Conservation (phyloP, 163 green algal genomes). For the Chlamydomonas reinhardtii region DNA sequence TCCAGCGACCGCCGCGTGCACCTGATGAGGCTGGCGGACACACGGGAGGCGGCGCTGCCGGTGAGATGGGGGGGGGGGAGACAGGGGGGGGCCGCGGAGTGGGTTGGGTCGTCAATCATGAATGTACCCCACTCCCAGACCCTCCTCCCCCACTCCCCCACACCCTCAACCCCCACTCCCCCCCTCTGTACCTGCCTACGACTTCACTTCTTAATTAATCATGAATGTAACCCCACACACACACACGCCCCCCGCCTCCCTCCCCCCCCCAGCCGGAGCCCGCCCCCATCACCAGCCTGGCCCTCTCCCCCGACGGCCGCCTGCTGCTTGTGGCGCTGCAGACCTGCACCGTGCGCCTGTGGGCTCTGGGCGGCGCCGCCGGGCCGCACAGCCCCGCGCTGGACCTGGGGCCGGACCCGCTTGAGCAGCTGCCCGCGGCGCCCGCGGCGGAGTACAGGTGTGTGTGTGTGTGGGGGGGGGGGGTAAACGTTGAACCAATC, state of each 20-base stretch:
- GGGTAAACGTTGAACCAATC: too few species aligned
- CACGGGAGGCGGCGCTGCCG: slow-evolving; percentile 51
- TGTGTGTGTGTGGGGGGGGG: too few species aligned
- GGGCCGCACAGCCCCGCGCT: slow-evolving; percentile 12
- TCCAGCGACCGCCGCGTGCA: slow-evolving; percentile 59
- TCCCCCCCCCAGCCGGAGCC: slow-evolving; percentile 46
- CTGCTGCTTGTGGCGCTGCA: slow-evolving; percentile 82
- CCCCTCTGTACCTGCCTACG: too few species aligned
- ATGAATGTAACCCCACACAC: not conserved
- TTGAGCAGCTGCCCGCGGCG: slow-evolving; percentile 45
- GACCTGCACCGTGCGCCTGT: slow-evolving; percentile 77
- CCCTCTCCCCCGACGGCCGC: slow-evolving; percentile 71
- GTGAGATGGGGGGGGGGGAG: not conserved
- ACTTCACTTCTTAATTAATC: too few species aligned
- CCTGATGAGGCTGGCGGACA: slow-evolving; percentile 67
- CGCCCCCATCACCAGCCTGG: slow-evolving; percentile 82
- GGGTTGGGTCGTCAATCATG: not conserved
- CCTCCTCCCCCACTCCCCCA: not conserved
- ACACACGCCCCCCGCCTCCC: not conserved
- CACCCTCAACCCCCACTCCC: too few species aligned
- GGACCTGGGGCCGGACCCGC: slow-evolving; percentile 32
- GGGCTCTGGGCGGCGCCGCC: slow-evolving; percentile 62
- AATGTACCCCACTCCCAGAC: too few species aligned
- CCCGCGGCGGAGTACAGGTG: slow-evolving; percentile 62
- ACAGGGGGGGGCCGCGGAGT: not conserved